Evolutionary conservation across 2,329 filamentous ascomycete genomes (phyloP).

Genomic region (Arthrobotrys conoides): DNA sequence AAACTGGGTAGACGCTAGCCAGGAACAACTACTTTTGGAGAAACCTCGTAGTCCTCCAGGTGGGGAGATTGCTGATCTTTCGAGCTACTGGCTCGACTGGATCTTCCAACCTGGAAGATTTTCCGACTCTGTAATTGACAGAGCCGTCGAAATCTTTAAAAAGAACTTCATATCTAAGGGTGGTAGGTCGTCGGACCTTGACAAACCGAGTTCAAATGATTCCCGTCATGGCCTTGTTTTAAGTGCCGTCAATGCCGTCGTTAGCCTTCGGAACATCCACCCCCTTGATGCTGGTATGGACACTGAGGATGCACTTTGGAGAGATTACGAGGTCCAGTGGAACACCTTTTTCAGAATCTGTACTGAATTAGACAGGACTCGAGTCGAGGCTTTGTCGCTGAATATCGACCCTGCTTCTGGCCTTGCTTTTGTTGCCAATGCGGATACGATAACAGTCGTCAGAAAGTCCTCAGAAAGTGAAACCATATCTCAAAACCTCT

Average conservation of each 20-base stretch:
- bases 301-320: slow-evolving; percentile 78
- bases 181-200: slow-evolving; percentile 47
- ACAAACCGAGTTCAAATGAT: slow-evolving; percentile 47
- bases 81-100: slow-evolving; percentile 87
- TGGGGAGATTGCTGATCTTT: slow-evolving; percentile 72
- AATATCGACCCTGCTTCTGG: slow-evolving; percentile 79
- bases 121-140: slow-evolving; percentile 82
- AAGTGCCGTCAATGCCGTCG: slow-evolving; percentile 48
- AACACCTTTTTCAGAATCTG: slow-evolving; percentile 88
- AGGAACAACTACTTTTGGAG: slow-evolving; percentile 73
- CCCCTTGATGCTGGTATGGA: slow-evolving; percentile 42
- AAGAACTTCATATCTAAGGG: slow-evolving; percentile 56
- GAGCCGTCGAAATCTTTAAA: slow-evolving; percentile 85
- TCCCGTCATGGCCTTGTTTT: slow-evolving; percentile 48
- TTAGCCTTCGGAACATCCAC: slow-evolving; percentile 42
- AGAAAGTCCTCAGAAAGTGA: slow-evolving; percentile 85
- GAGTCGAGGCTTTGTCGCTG: slow-evolving; percentile 84
- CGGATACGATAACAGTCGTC: slow-evolving; percentile 84
- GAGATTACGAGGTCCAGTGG: slow-evolving; percentile 86
- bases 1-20: slow-evolving; percentile 79
- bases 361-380: slow-evolving; percentile 85
- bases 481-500: slow-evolving; percentile 78
- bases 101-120: slow-evolving; percentile 88
- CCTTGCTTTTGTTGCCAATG: slow-evolving; percentile 85
- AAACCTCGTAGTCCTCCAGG: slow-evolving; percentile 64